Base-by-base conservation (phyloP, 2,329 filamentous ascomycete genomes). In the Fusarium abutilonis region DNA sequence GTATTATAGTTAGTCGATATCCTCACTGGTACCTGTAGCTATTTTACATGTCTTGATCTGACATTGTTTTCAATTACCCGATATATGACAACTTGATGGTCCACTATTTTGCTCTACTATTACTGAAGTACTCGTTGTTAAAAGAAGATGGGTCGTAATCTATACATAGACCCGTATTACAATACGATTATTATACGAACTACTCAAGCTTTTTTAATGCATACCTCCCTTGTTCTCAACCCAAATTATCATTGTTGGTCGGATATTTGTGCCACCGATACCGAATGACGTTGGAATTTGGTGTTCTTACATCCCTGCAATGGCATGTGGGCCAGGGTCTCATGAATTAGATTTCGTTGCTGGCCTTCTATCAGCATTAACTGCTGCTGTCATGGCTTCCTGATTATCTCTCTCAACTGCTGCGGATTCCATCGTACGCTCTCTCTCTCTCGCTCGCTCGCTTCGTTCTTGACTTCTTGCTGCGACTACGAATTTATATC, bases 231-330 rank as follows among this genome's bases (percentile, higher is more conserved):
- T 44, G 31, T 43, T 32, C 26, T 34, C 26, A 36, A 40, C 40
- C 17, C 34, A 14, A 26, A 11, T n/a, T 21, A 35, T 26, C 43
- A 28, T 46, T 52, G 29, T 39, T 15, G 44, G 19, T 35, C 68
- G 69, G 68, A 67, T 57, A 56, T 62, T 69, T 35, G 44, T 67
- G 44, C 23, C 38, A 46, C 69, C 68, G 68, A n/a, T 4, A 55
- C 68, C 68, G 68, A 70, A 67, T 62, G 63, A 67, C 67, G 67
- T 67, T 69, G 31, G 52, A 54, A 48, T 40, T 51, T 57, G 42
- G 48, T 38, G 42, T 52, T 48, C 40, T 63, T n/a, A 29, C 21
- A 61, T 52, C 66, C 63, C 66, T 69, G 64, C 44, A 59, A 35
- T 42, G 48, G 47, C 46, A 60, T 58, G 68, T 69, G 68, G 68